phyloP scores from a whole-genome alignment of 495 filamentous ascomycete genomes.

The Sporormia fimetaria region DNA sequence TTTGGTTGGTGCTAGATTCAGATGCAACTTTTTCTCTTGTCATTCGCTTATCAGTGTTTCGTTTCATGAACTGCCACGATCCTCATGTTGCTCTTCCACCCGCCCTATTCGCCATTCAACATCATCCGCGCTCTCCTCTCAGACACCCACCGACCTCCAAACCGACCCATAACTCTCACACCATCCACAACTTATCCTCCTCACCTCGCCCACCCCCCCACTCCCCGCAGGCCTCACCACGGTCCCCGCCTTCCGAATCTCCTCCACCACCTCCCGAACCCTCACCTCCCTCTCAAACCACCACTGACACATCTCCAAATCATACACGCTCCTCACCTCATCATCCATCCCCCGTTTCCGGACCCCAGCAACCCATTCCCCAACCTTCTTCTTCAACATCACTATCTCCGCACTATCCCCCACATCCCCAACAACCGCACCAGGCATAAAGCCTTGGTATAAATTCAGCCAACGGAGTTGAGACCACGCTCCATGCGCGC shows the following conservation, averaged over 20 bases:
- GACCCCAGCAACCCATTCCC: slow-evolving; percentile 2
- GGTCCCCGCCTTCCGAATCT: slow-evolving; percentile 9
- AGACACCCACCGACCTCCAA: too few relatives aligned
- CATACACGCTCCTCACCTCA: not conserved
- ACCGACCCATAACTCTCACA: too few relatives aligned
- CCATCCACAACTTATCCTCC: too few relatives aligned
- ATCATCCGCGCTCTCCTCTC: too few relatives aligned
- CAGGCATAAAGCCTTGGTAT: slow-evolving; percentile 41
- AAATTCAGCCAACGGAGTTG: slow-evolving; percentile 40
- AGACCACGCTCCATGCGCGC: slow-evolving; percentile 44
- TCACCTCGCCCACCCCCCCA: too few relatives aligned
- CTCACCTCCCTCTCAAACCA: slow-evolving; percentile 25
- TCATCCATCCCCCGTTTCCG: not conserved
- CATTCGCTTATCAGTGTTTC: too few relatives aligned
- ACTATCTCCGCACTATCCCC: slow-evolving; percentile 12
- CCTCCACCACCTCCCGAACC: slow-evolving; percentile 9
- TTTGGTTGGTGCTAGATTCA: too few relatives aligned
- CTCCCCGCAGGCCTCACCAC: too few relatives aligned
- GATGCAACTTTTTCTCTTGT: too few relatives aligned
- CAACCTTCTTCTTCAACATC: slow-evolving; percentile 16
- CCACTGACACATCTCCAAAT: not conserved
- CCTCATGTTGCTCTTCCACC: too few relatives aligned
- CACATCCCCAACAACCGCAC: slow-evolving; percentile 6
- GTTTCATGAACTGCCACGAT: too few relatives aligned
- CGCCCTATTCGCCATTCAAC: too few relatives aligned